Conservation (phyloP, 768 basidiomycete species). For the Melanogaster broomeanus region DNA sequence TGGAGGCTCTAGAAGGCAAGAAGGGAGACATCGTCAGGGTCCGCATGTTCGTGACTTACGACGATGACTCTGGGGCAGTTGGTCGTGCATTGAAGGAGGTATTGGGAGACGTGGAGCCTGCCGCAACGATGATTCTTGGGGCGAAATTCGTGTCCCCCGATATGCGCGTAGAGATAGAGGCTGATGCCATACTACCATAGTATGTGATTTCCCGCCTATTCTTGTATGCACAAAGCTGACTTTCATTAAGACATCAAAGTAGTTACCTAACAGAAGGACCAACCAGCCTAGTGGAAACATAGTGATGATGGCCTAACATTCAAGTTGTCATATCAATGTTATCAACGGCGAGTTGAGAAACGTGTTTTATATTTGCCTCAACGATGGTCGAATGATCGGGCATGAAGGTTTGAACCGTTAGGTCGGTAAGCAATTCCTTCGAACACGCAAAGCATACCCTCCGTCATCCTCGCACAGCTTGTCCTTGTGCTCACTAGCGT, state of each 20-base stretch:
- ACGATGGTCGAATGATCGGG: too few relatives aligned
- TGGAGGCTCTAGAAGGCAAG: constrained; percentile 45
- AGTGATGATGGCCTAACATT: too few relatives aligned
- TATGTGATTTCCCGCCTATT: neutral
- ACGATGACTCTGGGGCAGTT: constrained; percentile 40
- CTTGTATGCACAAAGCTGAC: neutral
- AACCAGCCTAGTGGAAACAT: too few relatives aligned
- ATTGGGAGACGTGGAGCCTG: constrained; percentile 43
- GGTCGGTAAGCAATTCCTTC: neutral
- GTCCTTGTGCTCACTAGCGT: neutral
- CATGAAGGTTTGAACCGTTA: too few relatives aligned
- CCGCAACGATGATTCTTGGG: constrained; percentile 57
- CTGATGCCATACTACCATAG: constrained; percentile 40
- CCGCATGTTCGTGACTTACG: constrained; percentile 48
- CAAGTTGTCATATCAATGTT: too few relatives aligned
- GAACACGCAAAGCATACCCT: neutral
- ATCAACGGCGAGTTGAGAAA: too few relatives aligned
- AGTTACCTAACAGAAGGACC: too few relatives aligned
- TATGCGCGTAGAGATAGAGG: constrained; percentile 60
- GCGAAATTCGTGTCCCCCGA: constrained; percentile 43
- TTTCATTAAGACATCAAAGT: neutral
- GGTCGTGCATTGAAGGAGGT: constrained; percentile 41
- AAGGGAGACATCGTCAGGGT: constrained; percentile 47
- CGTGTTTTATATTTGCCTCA: too few relatives aligned
- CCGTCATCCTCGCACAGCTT: neutral